Base-by-base conservation (phyloP, 345 rosid species). In the Heritiera littoralis region DNA sequence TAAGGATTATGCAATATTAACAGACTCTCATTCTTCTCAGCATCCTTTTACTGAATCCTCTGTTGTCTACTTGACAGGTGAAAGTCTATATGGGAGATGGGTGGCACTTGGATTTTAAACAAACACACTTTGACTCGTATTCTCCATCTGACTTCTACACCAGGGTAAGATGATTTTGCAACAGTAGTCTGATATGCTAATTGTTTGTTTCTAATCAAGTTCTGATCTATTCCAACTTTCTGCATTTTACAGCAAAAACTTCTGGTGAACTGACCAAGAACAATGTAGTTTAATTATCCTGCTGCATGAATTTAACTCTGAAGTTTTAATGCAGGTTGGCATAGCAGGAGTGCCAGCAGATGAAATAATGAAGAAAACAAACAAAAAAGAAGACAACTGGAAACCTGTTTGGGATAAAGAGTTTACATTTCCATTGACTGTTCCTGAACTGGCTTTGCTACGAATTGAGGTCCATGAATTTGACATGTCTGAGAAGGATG, bases 81-180 rank as follows among this genome's bases (percentile, higher is more conserved):
- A 93, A 87, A 83, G 91, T 92, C 13, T 90, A 79, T 45, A 86
- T 91, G 95, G 97, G 99, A 78, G 97, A 95, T 76, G 99, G 98
- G 69, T 95, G 98, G 99, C 86, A 79, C 51, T 49, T 81, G 18
- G 98, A 93, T 80, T 95, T 93, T 82, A 86, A 85, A n/a, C 89
- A 75, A 13, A 93, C 92, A 7, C 97, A 95, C 86, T 93, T 94
- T 72, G 99, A 95, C 81, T 61, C 56, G 13, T 94, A 82, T 79
- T 95, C 98, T 23, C 99, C 99, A 13, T 98, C 99, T 51, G 98
- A 96, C 73, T 94, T 94, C 83, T 94, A 86, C 79, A 87, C 91
- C 4, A 89, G 85, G 90, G 99, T 94, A 84, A 56, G 84, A 43
- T 35, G 23, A 72, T 76, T 23, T 43, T 75, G 23, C 69, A 14